Conservation (phyloP, 1,284 basidiomycete genomes). For the Wallemia mellicola region DNA sequence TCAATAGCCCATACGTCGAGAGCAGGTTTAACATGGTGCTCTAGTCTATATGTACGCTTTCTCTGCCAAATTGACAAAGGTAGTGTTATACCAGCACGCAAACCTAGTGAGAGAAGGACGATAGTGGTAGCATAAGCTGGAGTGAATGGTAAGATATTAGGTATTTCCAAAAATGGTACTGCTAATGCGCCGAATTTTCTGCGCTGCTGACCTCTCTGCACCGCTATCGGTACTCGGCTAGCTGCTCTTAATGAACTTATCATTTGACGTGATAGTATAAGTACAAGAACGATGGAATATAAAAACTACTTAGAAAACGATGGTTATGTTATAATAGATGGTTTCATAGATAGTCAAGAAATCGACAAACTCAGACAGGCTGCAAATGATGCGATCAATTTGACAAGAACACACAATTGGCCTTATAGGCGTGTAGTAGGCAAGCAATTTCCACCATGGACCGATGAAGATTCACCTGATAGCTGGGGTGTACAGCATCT, state of each 20-base stretch:
- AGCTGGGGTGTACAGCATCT: not conserved
- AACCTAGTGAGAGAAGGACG: conserved; percentile 17
- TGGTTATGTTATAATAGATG: not conserved
- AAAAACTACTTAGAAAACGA: not conserved
- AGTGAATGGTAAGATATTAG: conserved; percentile 4
- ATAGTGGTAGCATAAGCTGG: conserved; percentile 17
- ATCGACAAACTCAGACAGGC: not conserved
- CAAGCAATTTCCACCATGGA: not conserved
- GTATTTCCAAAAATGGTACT: conserved; percentile 7
- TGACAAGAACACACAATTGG: not conserved
- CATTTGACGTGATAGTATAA: not conserved
- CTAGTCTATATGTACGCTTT: conserved; percentile 12
- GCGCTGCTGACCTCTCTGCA: too few species aligned
- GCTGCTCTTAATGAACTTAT: too few species aligned
- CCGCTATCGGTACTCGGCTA: too few species aligned
- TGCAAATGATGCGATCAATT: not conserved
- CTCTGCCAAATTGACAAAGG: conserved; percentile 22
- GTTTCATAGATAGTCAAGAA: not conserved
- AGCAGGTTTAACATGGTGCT: conserved; percentile 17
- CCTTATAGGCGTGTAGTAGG: not conserved
- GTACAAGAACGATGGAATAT: not conserved
- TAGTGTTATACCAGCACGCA: conserved; percentile 19
- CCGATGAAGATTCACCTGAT: not conserved
- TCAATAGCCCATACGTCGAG: conserved; percentile 15
- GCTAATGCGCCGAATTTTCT: conserved; percentile 2